A percentile compares a stretch with the other conserved stretches of the same genome.
Conservation (phyloP, 495 filamentous ascomycete species). For the Neurospora sp. region DNA sequence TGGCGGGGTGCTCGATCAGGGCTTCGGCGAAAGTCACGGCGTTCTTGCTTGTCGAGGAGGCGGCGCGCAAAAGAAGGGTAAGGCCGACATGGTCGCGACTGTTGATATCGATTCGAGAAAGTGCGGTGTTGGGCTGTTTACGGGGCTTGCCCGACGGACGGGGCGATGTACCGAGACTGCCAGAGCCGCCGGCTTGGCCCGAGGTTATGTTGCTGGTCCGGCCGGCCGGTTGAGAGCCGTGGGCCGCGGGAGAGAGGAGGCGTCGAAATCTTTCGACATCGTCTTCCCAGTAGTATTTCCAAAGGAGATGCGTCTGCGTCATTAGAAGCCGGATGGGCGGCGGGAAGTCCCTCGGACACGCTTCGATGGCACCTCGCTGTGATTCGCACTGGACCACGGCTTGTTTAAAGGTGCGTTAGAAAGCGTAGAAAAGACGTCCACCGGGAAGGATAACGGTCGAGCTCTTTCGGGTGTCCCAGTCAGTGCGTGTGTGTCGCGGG, state of each 20-base stretch:
- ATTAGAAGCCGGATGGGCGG: constrained; percentile 53
- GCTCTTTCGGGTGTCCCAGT: neutral
- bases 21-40: constrained; percentile 64
- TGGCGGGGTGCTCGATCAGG: constrained; percentile 67
- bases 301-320: constrained; percentile 94
- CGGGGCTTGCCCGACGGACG: constrained; percentile 33
- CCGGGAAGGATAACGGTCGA: constrained; percentile 2
- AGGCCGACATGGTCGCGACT: constrained; percentile 66
- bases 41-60: constrained; percentile 58
- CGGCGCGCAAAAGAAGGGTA: constrained; percentile 78
- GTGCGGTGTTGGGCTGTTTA: constrained; percentile 27
- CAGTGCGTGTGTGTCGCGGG: neutral
- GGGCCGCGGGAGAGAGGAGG: constrained; percentile 59
- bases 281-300: constrained; percentile 92
- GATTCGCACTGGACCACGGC: constrained; percentile 71
- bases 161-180: constrained; percentile 35
- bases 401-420: constrained; percentile 61
- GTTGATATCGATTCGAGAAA: constrained; percentile 69
- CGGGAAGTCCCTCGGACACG: constrained; percentile 33
- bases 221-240: constrained; percentile 37
- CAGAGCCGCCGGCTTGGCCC: constrained; percentile 18
- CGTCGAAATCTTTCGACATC: constrained; percentile 86
- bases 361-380: constrained; percentile 75
- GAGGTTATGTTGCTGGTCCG: constrained; percentile 26
- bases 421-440: constrained; percentile 27